Base-by-base conservation (phyloP, 2,329 filamentous ascomycete genomes). In the Trichoderma oligosporum region DNA sequence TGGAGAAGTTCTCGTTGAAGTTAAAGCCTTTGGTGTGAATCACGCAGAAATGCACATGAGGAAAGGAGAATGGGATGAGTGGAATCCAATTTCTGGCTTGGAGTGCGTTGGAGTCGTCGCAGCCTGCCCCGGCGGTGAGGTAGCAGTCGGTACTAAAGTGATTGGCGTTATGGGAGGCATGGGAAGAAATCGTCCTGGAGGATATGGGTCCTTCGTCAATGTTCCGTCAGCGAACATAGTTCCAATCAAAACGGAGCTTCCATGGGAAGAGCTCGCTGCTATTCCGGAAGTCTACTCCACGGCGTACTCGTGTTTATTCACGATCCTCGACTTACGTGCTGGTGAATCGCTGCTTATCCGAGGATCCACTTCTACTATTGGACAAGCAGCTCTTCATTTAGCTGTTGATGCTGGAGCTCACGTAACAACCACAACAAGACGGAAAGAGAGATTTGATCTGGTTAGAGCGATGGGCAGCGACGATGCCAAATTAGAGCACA, bases 31-130 rank as follows among this genome's bases (percentile, higher is more conserved):
- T 49, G 74, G 74, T 3, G 60, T 76, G 38, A 76, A 77, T 60
- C 73, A 76, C 58, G 75, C 74, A 7, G 74, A 77, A 61, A 74
- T 75, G 69, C 72, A 76, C 62, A 76, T 77, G 74, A 71, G 74
- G 20, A 69, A 67, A 39, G 74, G 74, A 11, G 73, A 74, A 60
- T 74, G 71, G 72, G 69, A 67, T 53, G 72, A 73, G 57, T 70
- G 62, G 58, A 71, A 69, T 29, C 70, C 69, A 7, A 71, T 75
- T 48, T 70, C 63, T 22, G 73, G 73, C 18, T 64, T 75, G 24
- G 73, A 75, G 60, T 77, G 74, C 60, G 74, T 76, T 51, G 76
- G 76, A n/a, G 66, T 65, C 14, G 67, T 77, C 7, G 68, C 63
- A 12, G 62, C 62, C 20, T 74, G 70, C 58, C 73, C 71, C 1